Evolutionary conservation across 2,329 filamentous ascomycete genomes (phyloP).

Genomic region (Trichoderma semiorbis): DNA sequence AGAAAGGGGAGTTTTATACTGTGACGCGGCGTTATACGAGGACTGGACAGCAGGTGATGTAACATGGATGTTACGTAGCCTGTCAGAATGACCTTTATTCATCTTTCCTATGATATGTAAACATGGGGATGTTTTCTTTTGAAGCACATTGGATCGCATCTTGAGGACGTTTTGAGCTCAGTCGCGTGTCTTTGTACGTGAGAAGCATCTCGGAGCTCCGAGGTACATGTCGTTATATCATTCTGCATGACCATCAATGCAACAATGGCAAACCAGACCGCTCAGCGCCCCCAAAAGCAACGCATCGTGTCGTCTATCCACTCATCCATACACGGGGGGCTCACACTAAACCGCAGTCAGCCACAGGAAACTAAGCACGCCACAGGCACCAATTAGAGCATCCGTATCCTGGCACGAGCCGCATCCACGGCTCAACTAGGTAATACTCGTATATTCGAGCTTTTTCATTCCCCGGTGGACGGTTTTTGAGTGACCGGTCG

Average conservation of each 20-base stretch:
- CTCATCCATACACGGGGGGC: background rate
- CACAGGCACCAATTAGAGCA: background rate
- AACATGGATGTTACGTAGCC: constrained; percentile 10
- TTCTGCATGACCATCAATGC: background rate
- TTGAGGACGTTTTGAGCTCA: background rate
- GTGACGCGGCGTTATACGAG: constrained; percentile 13
- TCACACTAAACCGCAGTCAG: background rate
- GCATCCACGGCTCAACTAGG: background rate
- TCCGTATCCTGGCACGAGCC: background rate
- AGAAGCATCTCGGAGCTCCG: background rate
- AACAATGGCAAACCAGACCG: background rate
- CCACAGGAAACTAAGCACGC: background rate
- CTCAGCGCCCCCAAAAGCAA: background rate
- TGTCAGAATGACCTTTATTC: constrained; percentile 15
- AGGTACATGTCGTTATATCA: background rate
- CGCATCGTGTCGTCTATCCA: background rate
- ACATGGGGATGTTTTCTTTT: background rate
- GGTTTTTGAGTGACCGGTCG: background rate
- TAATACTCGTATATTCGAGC: background rate
- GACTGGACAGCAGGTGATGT: constrained; percentile 8
- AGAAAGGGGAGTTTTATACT: background rate
- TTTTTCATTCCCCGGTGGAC: background rate
- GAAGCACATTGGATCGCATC: background rate
- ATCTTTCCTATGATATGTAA: background rate
- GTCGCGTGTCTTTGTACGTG: background rate